Percentiles rank a stretch among this genome's conserved stretches.
Conservation (phyloP, 176 grass and related monocot species). For the Oryza longistaminata region DNA sequence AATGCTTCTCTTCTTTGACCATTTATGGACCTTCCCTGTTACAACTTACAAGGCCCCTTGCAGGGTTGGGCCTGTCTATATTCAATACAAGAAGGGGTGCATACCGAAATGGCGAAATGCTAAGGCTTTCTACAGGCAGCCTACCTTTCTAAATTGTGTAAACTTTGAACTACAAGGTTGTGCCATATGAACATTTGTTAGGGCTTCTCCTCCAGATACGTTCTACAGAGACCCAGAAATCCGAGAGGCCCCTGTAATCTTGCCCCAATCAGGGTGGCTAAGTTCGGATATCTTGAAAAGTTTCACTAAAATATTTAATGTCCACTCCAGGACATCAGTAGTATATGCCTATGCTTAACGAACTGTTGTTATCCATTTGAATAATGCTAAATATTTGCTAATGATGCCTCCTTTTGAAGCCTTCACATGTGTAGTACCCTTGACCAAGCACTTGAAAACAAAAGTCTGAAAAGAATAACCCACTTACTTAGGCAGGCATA, state of each 20-base stretch:
- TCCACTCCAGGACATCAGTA: conserved; percentile 19
- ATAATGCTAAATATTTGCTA: conserved; percentile 27
- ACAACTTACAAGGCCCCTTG: conserved; percentile 12
- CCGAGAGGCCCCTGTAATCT: background rate
- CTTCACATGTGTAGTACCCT: conserved; percentile 34
- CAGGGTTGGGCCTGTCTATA: no score
- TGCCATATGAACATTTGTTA: conserved; percentile 6
- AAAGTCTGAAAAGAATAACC: conserved; percentile 9
- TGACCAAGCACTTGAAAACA: conserved; percentile 20
- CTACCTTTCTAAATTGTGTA: background rate
- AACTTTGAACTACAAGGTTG: background rate
- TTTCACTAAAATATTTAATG: background rate
- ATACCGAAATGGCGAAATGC: background rate
- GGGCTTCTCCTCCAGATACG: background rate
- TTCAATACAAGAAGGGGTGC: background rate
- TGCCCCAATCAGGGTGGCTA: background rate
- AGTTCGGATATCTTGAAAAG: conserved; percentile 1
- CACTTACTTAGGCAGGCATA: background rate
- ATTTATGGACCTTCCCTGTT: background rate
- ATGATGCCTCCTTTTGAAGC: conserved; percentile 11
- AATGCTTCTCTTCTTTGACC: background rate
- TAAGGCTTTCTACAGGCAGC: background rate
- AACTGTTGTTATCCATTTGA: conserved; percentile 30
- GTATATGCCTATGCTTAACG: background rate
- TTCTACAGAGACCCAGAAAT: conserved; percentile 7